These are phyloP conservation scores for Phycomyces nitens DNA, from an alignment of 192 early-diverging fungal genomes.

Conservation along the genomic window DNA sequence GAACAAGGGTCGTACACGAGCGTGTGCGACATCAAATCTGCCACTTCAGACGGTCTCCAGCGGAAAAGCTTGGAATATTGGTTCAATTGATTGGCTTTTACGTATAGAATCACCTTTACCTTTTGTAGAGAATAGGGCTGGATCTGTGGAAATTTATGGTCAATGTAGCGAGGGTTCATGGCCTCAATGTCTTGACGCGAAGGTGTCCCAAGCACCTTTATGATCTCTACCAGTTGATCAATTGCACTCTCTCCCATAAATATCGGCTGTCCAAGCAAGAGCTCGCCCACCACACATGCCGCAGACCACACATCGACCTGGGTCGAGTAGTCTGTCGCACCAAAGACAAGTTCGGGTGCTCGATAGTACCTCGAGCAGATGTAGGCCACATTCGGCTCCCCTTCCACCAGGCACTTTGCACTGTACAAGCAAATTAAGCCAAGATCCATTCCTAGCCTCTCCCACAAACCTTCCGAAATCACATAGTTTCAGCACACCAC, in stretches of 20 bases:
- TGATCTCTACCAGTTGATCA: slow-evolving; percentile 98
- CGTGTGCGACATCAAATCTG: slow-evolving; percentile 81
- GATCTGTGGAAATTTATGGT: slow-evolving; percentile 98
- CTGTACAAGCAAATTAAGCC: slow-evolving; percentile 32
- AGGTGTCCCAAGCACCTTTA: slow-evolving; percentile 97
- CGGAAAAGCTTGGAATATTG: slow-evolving; percentile 89
- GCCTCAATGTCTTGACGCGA: slow-evolving; percentile 92
- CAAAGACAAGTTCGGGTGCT: slow-evolving; percentile 96
- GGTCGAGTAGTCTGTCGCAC: slow-evolving; percentile 88
- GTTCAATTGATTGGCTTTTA: not conserved
- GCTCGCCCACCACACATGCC: slow-evolving; percentile 95
- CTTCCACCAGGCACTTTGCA: slow-evolving; percentile 91
- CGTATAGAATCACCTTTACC: slow-evolving; percentile 33
- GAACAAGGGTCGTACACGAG: slow-evolving; percentile 88
- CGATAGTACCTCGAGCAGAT: slow-evolving; percentile 98
- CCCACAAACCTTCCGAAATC: slow-evolving; percentile 80
- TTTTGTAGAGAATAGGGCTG: slow-evolving; percentile 88
- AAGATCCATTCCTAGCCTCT: not conserved
- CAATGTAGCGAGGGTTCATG: slow-evolving; percentile 98
- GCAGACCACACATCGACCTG: slow-evolving; percentile 93
- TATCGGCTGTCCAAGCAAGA: slow-evolving; percentile 88
- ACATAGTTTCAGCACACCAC: slow-evolving; percentile 94
- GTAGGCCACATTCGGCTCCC: slow-evolving; percentile 97
- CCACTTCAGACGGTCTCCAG: slow-evolving; percentile 78
- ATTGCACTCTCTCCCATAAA: slow-evolving; percentile 97